Percentiles rank a stretch among this genome's conserved stretches.
These are phyloP conservation scores for Daldinia sp. DNA, from an alignment of 2,329 filamentous ascomycete species.

Conservation along the genomic window DNA sequence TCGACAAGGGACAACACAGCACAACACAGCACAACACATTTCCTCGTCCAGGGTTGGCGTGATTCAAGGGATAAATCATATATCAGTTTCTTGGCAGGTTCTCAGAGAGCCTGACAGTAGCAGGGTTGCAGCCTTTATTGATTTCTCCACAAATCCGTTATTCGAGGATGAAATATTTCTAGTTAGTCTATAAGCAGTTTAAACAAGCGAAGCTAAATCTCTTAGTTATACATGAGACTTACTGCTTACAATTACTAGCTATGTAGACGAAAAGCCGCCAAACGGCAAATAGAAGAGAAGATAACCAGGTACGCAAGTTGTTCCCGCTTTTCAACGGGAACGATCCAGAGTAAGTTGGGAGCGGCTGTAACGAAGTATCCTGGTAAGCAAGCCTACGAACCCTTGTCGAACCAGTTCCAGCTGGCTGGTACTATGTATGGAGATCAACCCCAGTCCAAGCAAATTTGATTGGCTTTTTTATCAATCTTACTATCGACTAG, in stretches of 20 bases:
- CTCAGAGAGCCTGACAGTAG: not conserved
- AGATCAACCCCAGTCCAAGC: slow-evolving; percentile 39
- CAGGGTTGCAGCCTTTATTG: not conserved
- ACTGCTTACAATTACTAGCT: too few relatives aligned
- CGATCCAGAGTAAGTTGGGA: slow-evolving; percentile 18
- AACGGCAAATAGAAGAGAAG: not conserved
- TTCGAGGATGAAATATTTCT: not conserved
- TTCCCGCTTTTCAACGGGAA: slow-evolving; percentile 25
- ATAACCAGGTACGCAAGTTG: slow-evolving; percentile 3
- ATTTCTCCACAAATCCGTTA: not conserved
- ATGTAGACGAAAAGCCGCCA: not conserved
- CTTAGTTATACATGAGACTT: not conserved
- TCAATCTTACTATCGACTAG: slow-evolving; percentile 19
- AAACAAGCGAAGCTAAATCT: not conserved
- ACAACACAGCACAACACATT: not conserved
- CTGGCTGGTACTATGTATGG: slow-evolving; percentile 44
- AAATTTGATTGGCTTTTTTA: slow-evolving; percentile 34
- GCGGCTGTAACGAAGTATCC: slow-evolving; percentile 27
- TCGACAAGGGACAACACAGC: slow-evolving; percentile 21
- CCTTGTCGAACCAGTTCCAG: slow-evolving; percentile 38
- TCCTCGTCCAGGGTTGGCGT: slow-evolving; percentile 4
- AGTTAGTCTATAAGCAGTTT: not conserved
- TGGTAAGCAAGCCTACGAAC: slow-evolving; percentile 4
- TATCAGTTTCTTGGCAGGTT: slow-evolving; percentile 18
- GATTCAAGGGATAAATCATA: slow-evolving; percentile 20